Conservation (phyloP, 805 yeast genomes). For the Saccharomycopsis sp. region DNA sequence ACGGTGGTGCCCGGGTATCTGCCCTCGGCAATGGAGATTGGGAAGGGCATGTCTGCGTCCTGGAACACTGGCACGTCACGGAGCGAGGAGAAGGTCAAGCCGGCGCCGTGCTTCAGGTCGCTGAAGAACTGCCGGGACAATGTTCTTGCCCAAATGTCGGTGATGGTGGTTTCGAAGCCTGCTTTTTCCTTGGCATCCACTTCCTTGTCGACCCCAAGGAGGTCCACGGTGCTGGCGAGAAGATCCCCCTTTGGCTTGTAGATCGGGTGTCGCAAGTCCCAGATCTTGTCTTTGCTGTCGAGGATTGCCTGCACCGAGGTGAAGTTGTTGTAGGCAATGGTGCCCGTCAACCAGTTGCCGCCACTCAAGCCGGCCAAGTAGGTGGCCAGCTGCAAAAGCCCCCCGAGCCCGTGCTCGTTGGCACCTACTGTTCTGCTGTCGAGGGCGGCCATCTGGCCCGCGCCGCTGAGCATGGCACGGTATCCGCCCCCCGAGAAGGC, state of each 20-base stretch:
- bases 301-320: slow-evolving; percentile 56
- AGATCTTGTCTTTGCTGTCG: slow-evolving; percentile 37
- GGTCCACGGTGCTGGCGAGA: slow-evolving; percentile 40
- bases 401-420: slow-evolving; percentile 54
- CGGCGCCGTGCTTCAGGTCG: slow-evolving; percentile 52
- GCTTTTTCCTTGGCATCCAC: slow-evolving; percentile 45
- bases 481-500: slow-evolving; percentile 86
- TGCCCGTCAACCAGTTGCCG: slow-evolving; percentile 73
- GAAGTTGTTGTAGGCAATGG: slow-evolving; percentile 63
- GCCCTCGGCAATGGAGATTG: slow-evolving; percentile 56
- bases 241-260: slow-evolving; percentile 55
- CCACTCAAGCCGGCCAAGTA: slow-evolving; percentile 77
- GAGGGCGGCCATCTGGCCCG: slow-evolving; percentile 72
- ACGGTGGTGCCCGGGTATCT: slow-evolving; percentile 52
- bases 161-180: slow-evolving; percentile 57
- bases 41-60: slow-evolving; percentile 62
- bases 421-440: slow-evolving; percentile 61
- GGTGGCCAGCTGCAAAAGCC: slow-evolving; percentile 59
- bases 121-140: slow-evolving; percentile 66
- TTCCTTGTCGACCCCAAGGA: slow-evolving; percentile 44
- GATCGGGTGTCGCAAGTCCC: slow-evolving; percentile 62
- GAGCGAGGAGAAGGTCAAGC: slow-evolving; percentile 49
- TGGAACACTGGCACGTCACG: slow-evolving; percentile 53
- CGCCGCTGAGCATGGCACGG: slow-evolving; percentile 80
- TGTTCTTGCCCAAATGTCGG: slow-evolving; percentile 76